Evolutionary conservation across 2,329 filamentous ascomycete genomes (phyloP).

Genomic region (Xylariales sp.): DNA sequence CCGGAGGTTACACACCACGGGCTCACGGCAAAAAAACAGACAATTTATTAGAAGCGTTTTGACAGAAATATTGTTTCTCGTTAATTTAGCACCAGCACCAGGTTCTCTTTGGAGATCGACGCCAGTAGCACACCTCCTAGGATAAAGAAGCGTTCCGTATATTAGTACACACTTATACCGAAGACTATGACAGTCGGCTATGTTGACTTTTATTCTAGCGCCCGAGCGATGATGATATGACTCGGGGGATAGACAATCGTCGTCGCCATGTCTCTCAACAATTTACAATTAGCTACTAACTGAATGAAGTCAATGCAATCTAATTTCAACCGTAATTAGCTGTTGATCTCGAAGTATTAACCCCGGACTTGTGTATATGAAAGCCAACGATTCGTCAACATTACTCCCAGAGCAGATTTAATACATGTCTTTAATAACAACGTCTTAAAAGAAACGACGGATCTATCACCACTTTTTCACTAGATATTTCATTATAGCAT

Average conservation of each 20-base stretch:
- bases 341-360: neutral
- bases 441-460: neutral
- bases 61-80: no score
- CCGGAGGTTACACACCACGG: no score
- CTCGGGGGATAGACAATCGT: neutral
- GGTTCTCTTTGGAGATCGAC: no score
- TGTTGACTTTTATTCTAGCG: neutral
- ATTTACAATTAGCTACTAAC: no score
- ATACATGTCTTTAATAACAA: neutral
- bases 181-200: no score
- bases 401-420: neutral
- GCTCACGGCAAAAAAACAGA: no score
- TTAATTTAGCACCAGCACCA: no score
- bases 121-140: no score
- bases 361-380: neutral
- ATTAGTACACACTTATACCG: no score
- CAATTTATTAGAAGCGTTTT: no score
- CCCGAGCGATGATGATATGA: neutral
- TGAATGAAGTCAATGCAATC: neutral
- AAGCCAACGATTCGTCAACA: neutral
- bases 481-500: constrained; percentile 55
- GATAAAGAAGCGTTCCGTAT: no score
- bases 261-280: neutral
- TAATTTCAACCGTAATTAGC: neutral
- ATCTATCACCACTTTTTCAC: neutral